phyloP scores from a whole-genome alignment of 192 early-diverging fungal genomes.

The Gryganskiella cystojenkinii region DNA sequence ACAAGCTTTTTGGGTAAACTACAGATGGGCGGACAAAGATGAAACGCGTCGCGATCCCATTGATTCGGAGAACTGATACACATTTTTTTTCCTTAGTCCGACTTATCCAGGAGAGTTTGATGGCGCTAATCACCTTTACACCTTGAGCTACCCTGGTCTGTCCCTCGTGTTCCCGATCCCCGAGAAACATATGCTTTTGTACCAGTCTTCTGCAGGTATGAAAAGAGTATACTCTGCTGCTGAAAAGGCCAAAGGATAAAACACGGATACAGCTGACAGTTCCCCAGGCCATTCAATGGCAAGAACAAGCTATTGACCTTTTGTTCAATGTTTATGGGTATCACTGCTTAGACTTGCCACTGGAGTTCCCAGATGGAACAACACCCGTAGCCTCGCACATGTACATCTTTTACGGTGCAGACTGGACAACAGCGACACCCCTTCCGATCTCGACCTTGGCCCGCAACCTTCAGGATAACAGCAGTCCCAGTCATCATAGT shows the following conservation, averaged over 20 bases:
- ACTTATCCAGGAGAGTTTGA: conserved; percentile 74
- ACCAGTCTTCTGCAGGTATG: conserved; percentile 62
- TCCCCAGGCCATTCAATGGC: too few relatives aligned
- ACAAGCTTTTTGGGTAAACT: conserved; percentile 75
- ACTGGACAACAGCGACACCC: conserved; percentile 58
- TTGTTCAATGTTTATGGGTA: not conserved
- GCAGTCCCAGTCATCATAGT: conserved; percentile 33
- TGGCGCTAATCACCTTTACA: conserved; percentile 60
- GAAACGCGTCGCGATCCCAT: not conserved
- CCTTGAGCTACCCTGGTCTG: conserved; percentile 77
- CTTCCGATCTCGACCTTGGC: conserved; percentile 48
- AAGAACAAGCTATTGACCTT: not conserved
- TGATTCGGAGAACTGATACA: not conserved
- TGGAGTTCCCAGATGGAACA: conserved; percentile 79
- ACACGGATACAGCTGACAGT: too few relatives aligned
- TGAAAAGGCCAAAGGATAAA: too few relatives aligned
- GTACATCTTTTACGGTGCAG: conserved; percentile 67
- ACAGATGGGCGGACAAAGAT: not conserved
- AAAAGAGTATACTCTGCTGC: too few relatives aligned
- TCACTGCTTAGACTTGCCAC: conserved; percentile 62
- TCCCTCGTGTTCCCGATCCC: conserved; percentile 81
- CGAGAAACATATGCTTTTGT: conserved; percentile 60
- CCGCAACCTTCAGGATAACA: conserved; percentile 45
- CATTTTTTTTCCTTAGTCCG: conserved; percentile 48
- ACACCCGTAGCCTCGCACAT: conserved; percentile 74